Conservation (phyloP, 1,139 yeast genomes). For the Arxiozyma heterogenica region DNA sequence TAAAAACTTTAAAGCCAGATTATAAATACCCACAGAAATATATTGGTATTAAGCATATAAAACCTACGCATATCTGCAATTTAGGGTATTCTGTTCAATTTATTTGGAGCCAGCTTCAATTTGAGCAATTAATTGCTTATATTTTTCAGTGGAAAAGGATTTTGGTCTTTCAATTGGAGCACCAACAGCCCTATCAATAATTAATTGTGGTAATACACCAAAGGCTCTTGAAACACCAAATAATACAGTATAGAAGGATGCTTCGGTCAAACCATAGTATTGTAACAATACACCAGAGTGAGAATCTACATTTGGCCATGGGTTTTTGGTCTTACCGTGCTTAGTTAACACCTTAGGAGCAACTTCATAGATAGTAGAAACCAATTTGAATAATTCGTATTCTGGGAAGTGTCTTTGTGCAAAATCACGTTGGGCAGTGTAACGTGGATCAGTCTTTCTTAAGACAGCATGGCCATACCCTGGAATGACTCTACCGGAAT, state of each 20-base stretch:
- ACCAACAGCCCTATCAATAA: constrained; percentile 93
- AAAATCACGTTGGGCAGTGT: constrained; percentile 93
- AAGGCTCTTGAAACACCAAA: constrained; percentile 98
- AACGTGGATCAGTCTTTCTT: constrained; percentile 47
- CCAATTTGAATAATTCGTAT: constrained; percentile 84
- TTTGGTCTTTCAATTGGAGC: constrained; percentile 97
- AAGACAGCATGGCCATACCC: constrained; percentile 41
- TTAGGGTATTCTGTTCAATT: neutral
- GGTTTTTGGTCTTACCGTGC: constrained; percentile 98
- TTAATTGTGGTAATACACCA: constrained; percentile 94
- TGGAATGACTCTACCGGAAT: constrained; percentile 37
- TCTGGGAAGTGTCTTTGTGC: constrained; percentile 97
- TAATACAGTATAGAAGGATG: constrained; percentile 92
- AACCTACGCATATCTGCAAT: neutral
- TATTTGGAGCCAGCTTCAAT: constrained; percentile 12
- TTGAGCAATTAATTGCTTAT: constrained; percentile 34
- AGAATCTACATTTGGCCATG: constrained; percentile 98
- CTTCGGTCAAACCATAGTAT: constrained; percentile 93
- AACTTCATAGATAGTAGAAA: constrained; percentile 82
- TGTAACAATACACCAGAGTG: constrained; percentile 95
- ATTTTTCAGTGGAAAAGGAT: constrained; percentile 65
- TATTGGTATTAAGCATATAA: neutral
- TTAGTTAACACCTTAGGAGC: constrained; percentile 92
- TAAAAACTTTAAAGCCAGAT: too few species aligned
- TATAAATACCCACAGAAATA: too few species aligned